Base-by-base conservation (phyloP, 2,329 filamentous ascomycete genomes). In the Cladorrhinum sp. region DNA sequence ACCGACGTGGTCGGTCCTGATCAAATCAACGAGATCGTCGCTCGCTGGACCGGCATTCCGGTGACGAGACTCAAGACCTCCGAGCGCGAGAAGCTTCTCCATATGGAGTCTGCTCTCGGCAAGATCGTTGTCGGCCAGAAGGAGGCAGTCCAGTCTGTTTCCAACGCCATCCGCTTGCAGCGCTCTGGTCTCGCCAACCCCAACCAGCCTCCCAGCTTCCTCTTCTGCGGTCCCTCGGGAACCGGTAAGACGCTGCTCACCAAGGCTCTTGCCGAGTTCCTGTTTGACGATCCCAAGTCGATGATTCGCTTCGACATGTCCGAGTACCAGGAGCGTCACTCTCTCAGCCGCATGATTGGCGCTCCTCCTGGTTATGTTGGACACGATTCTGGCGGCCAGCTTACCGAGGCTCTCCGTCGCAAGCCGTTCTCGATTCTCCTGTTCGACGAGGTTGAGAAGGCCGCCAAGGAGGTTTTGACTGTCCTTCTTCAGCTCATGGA, bases 281-380 rank as follows among this genome's bases (percentile, higher is more conserved):
- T 99, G 26, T 99, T 99, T 79, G 95, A 99, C 73, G 95, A 99
- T 69, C 79, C 94, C 24, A 97, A 97, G 80, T 82, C 94, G 33
- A 98, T 99, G 95, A 96, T 99, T 70, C 90, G 95, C 42, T 96
- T 99, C 79, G 95, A 99, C 74, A 99, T 99, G 95, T 98, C 94
- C 4, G 95, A 99, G 76, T 99, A 99, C 76, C 96, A 99, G 76
- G 95, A 99, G 77, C 89, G 94, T 4, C 95, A 99, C 74, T 90
- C 94, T 0, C 85, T 99, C 14, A 96, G 92, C 73, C 87, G 95
- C 63, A 97, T 99, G 92, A 99, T 99, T 69, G 95, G 95, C 73
- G 93, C 95, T 20, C 95, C 95, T 20, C 95, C 95, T 3, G 95
- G 95, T 65, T 99, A 99, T 68, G 93, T 99, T 62, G 95, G 95